Percentiles rank a stretch among this genome's conserved stretches.
Conservation (phyloP, 257 asterid genomes). For the Solanum commersonii region DNA sequence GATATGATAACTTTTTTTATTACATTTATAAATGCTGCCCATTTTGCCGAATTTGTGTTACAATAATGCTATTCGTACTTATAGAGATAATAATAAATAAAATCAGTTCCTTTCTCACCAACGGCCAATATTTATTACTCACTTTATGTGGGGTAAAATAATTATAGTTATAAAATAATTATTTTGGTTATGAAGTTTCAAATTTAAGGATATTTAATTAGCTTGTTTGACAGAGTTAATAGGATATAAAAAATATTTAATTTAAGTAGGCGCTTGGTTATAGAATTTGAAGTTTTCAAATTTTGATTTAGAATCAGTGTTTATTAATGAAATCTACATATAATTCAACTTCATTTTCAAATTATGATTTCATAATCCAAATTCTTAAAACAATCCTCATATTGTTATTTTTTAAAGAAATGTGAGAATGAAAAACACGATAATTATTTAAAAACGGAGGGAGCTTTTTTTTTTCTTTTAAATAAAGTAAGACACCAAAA, state of each 20-base stretch:
- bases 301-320: too few relatives aligned
- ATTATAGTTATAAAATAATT: neutral
- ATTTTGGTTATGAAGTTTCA: neutral
- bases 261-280: neutral
- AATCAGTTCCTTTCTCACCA: neutral
- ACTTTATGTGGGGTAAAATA: neutral
- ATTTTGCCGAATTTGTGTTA: neutral
- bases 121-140: neutral
- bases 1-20: neutral
- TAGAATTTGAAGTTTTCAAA: neutral
- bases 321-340: neutral
- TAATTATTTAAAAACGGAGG: too few relatives aligned
- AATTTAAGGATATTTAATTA: neutral
- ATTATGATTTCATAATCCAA: too few relatives aligned
- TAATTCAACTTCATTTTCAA: too few relatives aligned
- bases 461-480: too few relatives aligned
- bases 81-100: neutral
- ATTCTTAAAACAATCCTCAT: too few relatives aligned
- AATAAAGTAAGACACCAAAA: neutral
- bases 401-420: neutral
- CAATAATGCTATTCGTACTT: neutral
- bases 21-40: neutral
- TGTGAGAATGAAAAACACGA: neutral
- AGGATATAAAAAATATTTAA: neutral
- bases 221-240: neutral